These are phyloP conservation scores for Castanea crenata DNA, from an alignment of 306 rosid genomes.

Conservation along the genomic window DNA sequence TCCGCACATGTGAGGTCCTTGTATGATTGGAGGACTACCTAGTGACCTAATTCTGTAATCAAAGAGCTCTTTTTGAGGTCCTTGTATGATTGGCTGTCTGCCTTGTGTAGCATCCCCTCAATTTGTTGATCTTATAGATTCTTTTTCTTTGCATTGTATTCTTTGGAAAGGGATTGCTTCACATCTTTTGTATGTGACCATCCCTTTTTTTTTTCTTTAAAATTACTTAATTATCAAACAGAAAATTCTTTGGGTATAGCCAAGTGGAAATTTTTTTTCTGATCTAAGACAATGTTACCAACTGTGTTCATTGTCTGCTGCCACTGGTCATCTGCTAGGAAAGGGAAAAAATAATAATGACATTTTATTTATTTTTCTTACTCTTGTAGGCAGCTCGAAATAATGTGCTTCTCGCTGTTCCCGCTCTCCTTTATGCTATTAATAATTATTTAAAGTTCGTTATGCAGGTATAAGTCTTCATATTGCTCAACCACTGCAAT, in stretches of 20 bases:
- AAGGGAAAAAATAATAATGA: neutral
- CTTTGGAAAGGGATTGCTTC: too few relatives aligned
- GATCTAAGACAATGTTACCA: neutral
- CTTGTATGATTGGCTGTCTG: too few relatives aligned
- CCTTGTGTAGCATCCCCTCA: too few relatives aligned
- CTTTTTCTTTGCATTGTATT: too few relatives aligned
- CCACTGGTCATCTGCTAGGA: neutral
- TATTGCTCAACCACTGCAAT: neutral
- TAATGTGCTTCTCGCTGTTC: conserved; percentile 3
- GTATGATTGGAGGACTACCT: too few relatives aligned
- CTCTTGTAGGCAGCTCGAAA: neutral
- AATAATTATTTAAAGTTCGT: conserved; percentile 1
- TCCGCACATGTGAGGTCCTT: too few relatives aligned
- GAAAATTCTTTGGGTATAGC: neutral
- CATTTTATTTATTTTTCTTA: neutral
- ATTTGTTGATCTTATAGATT: too few relatives aligned
- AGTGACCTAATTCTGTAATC: too few relatives aligned
- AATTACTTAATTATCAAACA: too few relatives aligned
- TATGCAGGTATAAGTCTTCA: neutral
- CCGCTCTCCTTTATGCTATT: neutral
- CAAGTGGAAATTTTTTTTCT: neutral
- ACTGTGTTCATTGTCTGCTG: neutral
- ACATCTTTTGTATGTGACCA: too few relatives aligned
- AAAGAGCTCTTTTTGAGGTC: too few relatives aligned
- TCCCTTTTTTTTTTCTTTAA: too few relatives aligned